Evolutionary conservation across 2,329 filamentous ascomycete species (phyloP), one percentile per base, ranked within the genome.

Genomic region (Ilyonectria mors-panacis): DNA sequence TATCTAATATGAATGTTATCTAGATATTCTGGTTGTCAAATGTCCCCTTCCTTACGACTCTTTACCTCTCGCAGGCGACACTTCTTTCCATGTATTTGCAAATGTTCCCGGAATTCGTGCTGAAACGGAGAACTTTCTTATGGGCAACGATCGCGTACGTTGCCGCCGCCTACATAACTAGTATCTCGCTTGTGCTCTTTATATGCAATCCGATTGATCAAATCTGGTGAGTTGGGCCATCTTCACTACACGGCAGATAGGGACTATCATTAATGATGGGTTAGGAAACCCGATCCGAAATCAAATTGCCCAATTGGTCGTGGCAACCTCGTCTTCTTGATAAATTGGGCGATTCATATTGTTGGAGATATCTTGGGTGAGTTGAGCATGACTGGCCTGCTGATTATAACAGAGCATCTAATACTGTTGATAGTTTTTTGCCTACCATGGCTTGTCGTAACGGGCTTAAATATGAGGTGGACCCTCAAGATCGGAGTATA

Each of bases 41-140:
- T 1, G 51, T 73, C 8, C 71, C 71, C 2, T 72, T 54, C 30
- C 63, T 68, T 9, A 56, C 71, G 6, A 72, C 71, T 1, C 66
- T 73, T n/a, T 73, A 73, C 12, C 62, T 73, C 9, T 73, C 71
- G 33, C 73, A 73, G 19, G 71, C 71, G 3, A 63, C 69, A 1
- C 63, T 73, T 2, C 71, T 73, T 6, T 67, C 65, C 1, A 42
- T 73, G 7, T 73, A 73, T 5, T 55, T 70, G 3, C 69, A 72
- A 19, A 37, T 73, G 1, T 73, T 73, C 26, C 71, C 69, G 0
- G 21, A 17, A 1, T 73, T 73, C 5, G 73, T 73, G 71, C 63
- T 13, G 1, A 73, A 70, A 33, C 56, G 65, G 15, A 50, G 64
- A 17, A 10, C 61, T 1, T 6, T 55, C 1, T 61, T 73, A 1